Conservation (phyloP, 116 monocot species). For the Trichopus zeylanicus region DNA sequence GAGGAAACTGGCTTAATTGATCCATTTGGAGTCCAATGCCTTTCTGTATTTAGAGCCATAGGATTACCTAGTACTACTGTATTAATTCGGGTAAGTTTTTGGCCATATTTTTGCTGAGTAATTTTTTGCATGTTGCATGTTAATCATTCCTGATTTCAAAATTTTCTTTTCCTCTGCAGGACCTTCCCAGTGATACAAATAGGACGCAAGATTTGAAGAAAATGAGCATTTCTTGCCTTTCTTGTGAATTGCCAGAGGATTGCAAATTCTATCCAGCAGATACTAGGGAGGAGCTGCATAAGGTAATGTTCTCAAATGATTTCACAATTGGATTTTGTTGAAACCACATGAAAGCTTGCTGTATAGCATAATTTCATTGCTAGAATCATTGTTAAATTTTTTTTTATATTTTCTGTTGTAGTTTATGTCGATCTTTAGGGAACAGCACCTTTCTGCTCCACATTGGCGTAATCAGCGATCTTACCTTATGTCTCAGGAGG, state of each 20-base stretch:
- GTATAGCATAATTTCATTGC: too few species aligned
- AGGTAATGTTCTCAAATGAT: too few species aligned
- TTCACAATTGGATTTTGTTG: too few species aligned
- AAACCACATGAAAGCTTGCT: too few species aligned
- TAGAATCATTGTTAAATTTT: too few species aligned
- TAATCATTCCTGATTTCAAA: neutral
- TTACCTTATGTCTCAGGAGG: constrained; percentile 84
- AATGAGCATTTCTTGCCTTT: constrained; percentile 36
- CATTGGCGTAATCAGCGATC: constrained; percentile 89
- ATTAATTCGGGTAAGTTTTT: constrained; percentile 54
- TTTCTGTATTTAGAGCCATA: constrained; percentile 73
- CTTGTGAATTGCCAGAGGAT: constrained; percentile 76
- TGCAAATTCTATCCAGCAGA: constrained; percentile 81
- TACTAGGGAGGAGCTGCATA: constrained; percentile 77
- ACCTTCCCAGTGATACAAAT: constrained; percentile 59
- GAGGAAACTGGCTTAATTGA: constrained; percentile 40
- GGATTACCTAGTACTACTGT: constrained; percentile 84
- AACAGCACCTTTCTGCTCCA: constrained; percentile 77
- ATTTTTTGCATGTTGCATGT: too few species aligned
- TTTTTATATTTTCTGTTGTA: constrained; percentile 14
- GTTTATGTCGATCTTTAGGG: constrained; percentile 96
- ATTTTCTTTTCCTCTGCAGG: constrained; percentile 25
- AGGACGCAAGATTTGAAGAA: constrained; percentile 66
- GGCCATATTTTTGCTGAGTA: too few species aligned
- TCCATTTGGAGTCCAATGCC: constrained; percentile 62